Evolutionary conservation across 78 protist genomes (phyloP).

Genomic region (Pigoraptor vietnamica): DNA sequence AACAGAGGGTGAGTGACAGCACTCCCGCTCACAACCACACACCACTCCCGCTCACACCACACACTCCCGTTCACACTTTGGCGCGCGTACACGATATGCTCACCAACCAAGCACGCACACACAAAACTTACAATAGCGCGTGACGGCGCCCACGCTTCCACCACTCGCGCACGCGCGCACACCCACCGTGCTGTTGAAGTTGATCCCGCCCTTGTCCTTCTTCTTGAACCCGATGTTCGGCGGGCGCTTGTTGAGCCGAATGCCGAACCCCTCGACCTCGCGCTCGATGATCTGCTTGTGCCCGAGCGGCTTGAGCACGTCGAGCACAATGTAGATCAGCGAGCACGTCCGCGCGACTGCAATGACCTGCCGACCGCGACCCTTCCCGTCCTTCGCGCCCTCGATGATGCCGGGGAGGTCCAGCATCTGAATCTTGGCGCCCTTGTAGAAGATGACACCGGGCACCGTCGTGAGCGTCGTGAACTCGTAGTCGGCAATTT

Average conservation of each 20-base stretch:
- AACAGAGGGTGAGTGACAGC: background rate
- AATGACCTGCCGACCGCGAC: conserved; percentile 93
- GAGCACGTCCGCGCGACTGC: conserved; percentile 96
- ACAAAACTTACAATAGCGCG: background rate
- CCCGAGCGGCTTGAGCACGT: conserved; percentile 87
- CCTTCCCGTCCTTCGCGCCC: conserved; percentile 99
- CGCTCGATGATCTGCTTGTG: conserved; percentile 89
- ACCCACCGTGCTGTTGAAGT: conserved; percentile 47
- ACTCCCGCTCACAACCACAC: background rate
- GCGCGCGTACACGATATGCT: background rate
- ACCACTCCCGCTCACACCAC: background rate
- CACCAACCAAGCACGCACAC: background rate
- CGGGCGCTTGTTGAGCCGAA: conserved; percentile 94
- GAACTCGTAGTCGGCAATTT: conserved; percentile 95
- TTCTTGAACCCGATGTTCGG: conserved; percentile 81
- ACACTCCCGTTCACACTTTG: background rate
- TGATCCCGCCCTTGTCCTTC: conserved; percentile 96
- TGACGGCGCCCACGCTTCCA: background rate
- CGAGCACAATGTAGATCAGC: conserved; percentile 92
- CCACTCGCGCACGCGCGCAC: background rate
- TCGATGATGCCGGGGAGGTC: conserved; percentile 95
- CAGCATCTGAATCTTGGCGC: conserved; percentile 90
- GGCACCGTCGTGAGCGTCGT: conserved; percentile 98
- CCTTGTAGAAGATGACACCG: conserved; percentile 86
- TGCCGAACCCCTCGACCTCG: conserved; percentile 93